Evolutionary conservation across 768 basidiomycete genomes (phyloP).

Genomic region (Lactifluus echinatus): DNA sequence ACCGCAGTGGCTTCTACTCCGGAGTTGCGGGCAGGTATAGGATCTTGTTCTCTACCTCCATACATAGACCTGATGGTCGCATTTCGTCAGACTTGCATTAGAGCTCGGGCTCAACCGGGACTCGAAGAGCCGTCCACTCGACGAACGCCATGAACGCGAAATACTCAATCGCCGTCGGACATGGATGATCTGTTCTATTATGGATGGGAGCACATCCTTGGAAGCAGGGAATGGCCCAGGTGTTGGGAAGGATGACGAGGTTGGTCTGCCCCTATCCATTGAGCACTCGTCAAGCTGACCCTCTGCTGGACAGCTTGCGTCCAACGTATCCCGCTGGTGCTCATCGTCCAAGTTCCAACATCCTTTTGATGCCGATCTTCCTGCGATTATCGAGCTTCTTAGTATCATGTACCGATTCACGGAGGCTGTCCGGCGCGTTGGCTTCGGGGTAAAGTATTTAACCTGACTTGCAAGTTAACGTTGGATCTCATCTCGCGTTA

Average conservation of each 20-base stretch:
- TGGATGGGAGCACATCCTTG: slow-evolving; percentile 67
- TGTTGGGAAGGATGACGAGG: slow-evolving; percentile 58
- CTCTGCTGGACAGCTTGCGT: slow-evolving; percentile 34
- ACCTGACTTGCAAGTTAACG: neutral
- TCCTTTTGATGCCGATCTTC: slow-evolving; percentile 25
- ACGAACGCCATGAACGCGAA: slow-evolving; percentile 55
- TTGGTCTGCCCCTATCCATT: slow-evolving; percentile 26
- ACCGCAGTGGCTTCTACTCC: slow-evolving; percentile 63
- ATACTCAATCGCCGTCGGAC: slow-evolving; percentile 61
- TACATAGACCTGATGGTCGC: neutral
- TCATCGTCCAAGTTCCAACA: slow-evolving; percentile 24
- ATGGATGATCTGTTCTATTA: slow-evolving; percentile 69
- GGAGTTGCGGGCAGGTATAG: slow-evolving; percentile 58
- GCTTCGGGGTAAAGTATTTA: neutral
- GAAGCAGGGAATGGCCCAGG: slow-evolving; percentile 70
- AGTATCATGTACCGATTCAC: slow-evolving; percentile 27
- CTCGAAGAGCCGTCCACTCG: slow-evolving; percentile 30
- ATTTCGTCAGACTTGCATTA: slow-evolving; percentile 53
- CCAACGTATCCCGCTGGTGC: slow-evolving; percentile 23
- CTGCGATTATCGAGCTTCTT: slow-evolving; percentile 27
- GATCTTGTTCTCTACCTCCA: neutral
- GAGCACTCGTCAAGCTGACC: slow-evolving; percentile 6
- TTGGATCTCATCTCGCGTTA: neutral
- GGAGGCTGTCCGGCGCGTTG: slow-evolving; percentile 6
- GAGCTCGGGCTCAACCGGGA: slow-evolving; percentile 61